Base-by-base conservation (phyloP, 163 green algal species). In the Smithsoniella earleae region DNA sequence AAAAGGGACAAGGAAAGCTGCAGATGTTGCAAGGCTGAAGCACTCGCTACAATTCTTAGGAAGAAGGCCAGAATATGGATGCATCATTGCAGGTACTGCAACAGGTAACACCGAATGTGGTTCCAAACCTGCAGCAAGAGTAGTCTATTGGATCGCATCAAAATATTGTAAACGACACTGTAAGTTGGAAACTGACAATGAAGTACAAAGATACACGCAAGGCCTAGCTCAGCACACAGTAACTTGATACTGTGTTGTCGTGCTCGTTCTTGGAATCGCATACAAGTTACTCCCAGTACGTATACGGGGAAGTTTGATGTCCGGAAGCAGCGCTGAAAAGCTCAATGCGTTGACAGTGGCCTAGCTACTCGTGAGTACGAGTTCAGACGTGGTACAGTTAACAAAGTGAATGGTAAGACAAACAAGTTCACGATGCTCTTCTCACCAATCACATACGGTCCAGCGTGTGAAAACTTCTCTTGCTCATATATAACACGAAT, bases 31-130 rank as follows among this genome's bases (percentile, higher is more conserved):
- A 25, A 85, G 34, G 43, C 74, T 66, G 66, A 82, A 77, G 2
- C 74, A 77, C 22, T 73, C 63, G 6, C 45, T 8, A 36, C 83
- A 66, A 3, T 44, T n/a, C 25, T 80, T 72, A 40, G 80, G 82
- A 37, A 80, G 40, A 31, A 76, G n/a, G 2, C 62, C 75, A 18
- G 80, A 84, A n/a, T 40, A 31, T 20, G 72, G 66, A 38, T 74
- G 63, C 30, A 87, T 81, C 25, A 75, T 74, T 18, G 80, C 30
- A 20, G 78, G 77, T 28, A 86, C 73, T 20, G 76, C 81, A 28
- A 85, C 58, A n/a, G 80, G 80, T 38, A 87, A 66, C n/a, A 78
- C 79, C 0, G 76, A 83, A 46, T 86, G 81, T 3, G 81, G 81
- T 54, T 83, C 80, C 27, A 79, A 80, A 20, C 76, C 80, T 78